Evolutionary conservation across 345 rosid genomes (phyloP), one percentile per base, ranked within the genome.

Genomic region (Alliaria petiolata): DNA sequence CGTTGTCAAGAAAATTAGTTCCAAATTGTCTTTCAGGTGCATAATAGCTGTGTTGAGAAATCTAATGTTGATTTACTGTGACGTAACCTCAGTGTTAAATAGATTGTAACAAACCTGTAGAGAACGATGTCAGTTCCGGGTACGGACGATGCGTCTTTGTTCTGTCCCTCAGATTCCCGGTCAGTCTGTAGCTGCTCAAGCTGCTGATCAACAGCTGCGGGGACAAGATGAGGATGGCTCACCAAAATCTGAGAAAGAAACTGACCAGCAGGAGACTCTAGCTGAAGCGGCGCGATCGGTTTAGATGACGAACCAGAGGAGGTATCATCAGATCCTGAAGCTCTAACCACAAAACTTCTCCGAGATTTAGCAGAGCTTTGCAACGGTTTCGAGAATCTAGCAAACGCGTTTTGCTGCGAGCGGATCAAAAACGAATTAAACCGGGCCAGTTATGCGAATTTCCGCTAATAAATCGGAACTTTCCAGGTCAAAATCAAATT

Each of bases 151-250:
- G 86, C 88, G 46, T 95, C 92, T 62, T 66, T 83, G 75, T 70
- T 82, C n/a, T 84, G 79, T 35, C 77, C 79, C 65, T 87, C 87
- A 16, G 92, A 76, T 63, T 92, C 97, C 7, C 89, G 89, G 54
- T 88, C 98, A 0, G 84, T 88, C 71, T 86, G 98, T 38, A 95
- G 96, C 85, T 88, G 99, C 28, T 92, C 92, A 45, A 95, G 97
- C 82, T 90, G 96, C 80, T 89, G 92, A 77, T 92, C 99, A 43
- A 87, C 98, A 5, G 99, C 99, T 16, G 93, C 98, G 53, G 92
- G 93, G 67, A 95, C 82, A 28, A 95, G 98, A 78, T 95, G 97
- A 5, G 99, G 99, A 72, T 95, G 97, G 66, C 86, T 95, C 28
- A 77, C 44, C 72, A 95, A 65, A 45, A 95, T 92, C 83, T 92